Percentiles rank a stretch among this genome's conserved stretches.
Evolutionary conservation across 2,329 filamentous ascomycete species (phyloP).

Genomic region (Colletotrichum lentis): DNA sequence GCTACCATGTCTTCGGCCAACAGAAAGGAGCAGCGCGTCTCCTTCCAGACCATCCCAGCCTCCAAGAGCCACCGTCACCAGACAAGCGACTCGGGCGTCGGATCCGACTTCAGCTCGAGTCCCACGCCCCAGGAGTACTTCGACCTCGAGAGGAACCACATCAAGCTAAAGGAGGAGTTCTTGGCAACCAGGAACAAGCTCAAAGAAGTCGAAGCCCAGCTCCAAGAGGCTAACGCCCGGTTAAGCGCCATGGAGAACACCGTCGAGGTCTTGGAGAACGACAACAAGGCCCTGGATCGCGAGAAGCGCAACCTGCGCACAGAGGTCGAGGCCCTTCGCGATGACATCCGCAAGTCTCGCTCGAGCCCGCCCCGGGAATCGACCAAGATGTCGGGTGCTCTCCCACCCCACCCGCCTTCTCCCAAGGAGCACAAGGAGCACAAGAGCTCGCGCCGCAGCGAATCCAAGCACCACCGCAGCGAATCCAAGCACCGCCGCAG

Average conservation of each 20-base stretch:
- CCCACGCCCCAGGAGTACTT: slow-evolving; percentile 39
- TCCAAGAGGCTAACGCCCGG: slow-evolving; percentile 42
- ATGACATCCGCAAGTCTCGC: slow-evolving; percentile 31
- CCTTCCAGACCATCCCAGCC: slow-evolving; percentile 31
- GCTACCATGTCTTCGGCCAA: slow-evolving; percentile 37
- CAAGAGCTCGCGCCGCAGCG: slow-evolving; percentile 43
- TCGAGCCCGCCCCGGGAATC: slow-evolving; percentile 30
- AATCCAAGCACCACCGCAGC: slow-evolving; percentile 27
- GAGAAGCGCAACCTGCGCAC: slow-evolving; percentile 45
- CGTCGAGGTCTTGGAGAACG: slow-evolving; percentile 46
- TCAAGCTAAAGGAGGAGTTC: slow-evolving; percentile 38
- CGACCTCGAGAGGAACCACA: slow-evolving; percentile 23
- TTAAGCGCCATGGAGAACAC: slow-evolving; percentile 36
- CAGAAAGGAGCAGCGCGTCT: slow-evolving; percentile 35
- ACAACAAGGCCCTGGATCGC: slow-evolving; percentile 43
- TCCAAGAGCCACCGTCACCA: slow-evolving; percentile 38
- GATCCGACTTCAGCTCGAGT: slow-evolving; percentile 39
- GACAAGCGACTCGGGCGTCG: slow-evolving; percentile 40
- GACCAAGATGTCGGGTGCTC: slow-evolving; percentile 42
- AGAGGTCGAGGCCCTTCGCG: slow-evolving; percentile 40
- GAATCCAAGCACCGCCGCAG: slow-evolving; percentile 43
- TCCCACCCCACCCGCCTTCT: slow-evolving; percentile 42
- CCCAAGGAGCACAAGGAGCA: slow-evolving; percentile 24
- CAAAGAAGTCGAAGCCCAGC: not conserved
- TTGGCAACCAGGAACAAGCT: slow-evolving; percentile 40